These are phyloP conservation scores for Agastache rugosa DNA, from an alignment of 257 asterid species.

Conservation along the genomic window DNA sequence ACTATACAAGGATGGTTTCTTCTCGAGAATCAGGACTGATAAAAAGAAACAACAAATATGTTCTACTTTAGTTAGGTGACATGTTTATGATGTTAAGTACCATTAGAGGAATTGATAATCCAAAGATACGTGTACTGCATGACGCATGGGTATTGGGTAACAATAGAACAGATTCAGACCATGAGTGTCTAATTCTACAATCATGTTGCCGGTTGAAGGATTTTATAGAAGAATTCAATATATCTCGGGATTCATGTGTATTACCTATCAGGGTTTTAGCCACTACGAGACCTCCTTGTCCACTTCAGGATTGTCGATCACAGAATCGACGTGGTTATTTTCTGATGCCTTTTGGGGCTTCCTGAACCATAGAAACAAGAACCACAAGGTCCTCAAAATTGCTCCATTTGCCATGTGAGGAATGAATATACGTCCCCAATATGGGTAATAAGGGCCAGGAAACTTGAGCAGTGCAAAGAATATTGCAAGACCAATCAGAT, in stretches of 20 bases:
- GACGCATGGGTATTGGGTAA: neutral
- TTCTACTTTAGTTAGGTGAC: neutral
- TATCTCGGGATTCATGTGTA: neutral
- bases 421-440: slow-evolving; percentile 89
- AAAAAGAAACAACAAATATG: neutral
- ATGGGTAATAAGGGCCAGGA: slow-evolving; percentile 94
- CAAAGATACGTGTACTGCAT: neutral
- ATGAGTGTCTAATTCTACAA: neutral
- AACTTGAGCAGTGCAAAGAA: slow-evolving; percentile 74
- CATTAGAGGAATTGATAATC: neutral
- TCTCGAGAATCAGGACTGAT: neutral
- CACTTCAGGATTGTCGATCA: slow-evolving; percentile 34
- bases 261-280: slow-evolving; percentile 43
- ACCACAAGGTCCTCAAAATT: slow-evolving; percentile 77
- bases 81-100: slow-evolving; percentile 8
- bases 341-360: slow-evolving; percentile 53
- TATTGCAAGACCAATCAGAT: slow-evolving; percentile 58
- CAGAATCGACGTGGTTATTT: slow-evolving; percentile 36
- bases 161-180: neutral
- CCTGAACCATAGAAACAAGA: slow-evolving; percentile 68
- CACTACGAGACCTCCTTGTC: slow-evolving; percentile 32
- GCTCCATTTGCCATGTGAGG: slow-evolving; percentile 94
- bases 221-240: neutral
- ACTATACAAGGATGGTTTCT: neutral
- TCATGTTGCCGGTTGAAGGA: slow-evolving; percentile 2